These are phyloP conservation scores for Linderniella brevidens DNA, from an alignment of 257 asterid species.

Conservation along the genomic window DNA sequence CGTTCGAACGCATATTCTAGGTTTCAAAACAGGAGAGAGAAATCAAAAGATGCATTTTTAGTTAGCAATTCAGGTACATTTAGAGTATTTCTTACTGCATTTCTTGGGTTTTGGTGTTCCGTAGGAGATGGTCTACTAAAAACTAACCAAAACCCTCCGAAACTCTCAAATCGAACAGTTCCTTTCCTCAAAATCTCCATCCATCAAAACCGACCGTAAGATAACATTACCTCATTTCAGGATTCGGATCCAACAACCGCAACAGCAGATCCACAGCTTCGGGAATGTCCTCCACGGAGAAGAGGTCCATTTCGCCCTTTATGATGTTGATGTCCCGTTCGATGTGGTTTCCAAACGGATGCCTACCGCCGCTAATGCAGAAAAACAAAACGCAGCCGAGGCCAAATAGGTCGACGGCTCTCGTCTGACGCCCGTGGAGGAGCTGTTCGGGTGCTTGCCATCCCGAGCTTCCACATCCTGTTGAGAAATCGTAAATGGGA, in stretches of 20 bases:
- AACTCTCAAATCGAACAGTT: too few species aligned
- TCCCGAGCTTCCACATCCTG: slow-evolving; percentile 94
- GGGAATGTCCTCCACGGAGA: slow-evolving; percentile 69
- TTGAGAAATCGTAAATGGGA: slow-evolving; percentile 8
- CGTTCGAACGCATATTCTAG: too few species aligned
- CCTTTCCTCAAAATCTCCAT: too few species aligned
- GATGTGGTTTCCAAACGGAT: slow-evolving; percentile 73
- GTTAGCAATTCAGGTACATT: too few species aligned
- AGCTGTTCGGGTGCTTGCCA: slow-evolving; percentile 99
- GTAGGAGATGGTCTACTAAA: too few species aligned
- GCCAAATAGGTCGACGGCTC: slow-evolving; percentile 83
- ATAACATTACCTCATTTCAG: slow-evolving; percentile 48
- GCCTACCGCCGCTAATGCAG: slow-evolving; percentile 82
- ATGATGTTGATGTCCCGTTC: slow-evolving; percentile 81
- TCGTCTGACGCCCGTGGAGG: slow-evolving; percentile 85
- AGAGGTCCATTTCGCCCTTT: slow-evolving; percentile 58
- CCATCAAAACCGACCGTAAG: too few species aligned
- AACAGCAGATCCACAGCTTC: slow-evolving; percentile 74
- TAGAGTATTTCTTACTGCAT: too few species aligned
- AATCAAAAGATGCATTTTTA: too few species aligned
- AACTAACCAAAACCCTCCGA: too few species aligned
- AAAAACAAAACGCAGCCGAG: slow-evolving; percentile 76
- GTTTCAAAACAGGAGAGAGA: too few species aligned
- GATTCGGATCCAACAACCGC: slow-evolving; percentile 40
- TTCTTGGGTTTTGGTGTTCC: too few species aligned